phyloP scores from a whole-genome alignment of 2,329 filamentous ascomycete genomes.

The Epichloe amarillans region DNA sequence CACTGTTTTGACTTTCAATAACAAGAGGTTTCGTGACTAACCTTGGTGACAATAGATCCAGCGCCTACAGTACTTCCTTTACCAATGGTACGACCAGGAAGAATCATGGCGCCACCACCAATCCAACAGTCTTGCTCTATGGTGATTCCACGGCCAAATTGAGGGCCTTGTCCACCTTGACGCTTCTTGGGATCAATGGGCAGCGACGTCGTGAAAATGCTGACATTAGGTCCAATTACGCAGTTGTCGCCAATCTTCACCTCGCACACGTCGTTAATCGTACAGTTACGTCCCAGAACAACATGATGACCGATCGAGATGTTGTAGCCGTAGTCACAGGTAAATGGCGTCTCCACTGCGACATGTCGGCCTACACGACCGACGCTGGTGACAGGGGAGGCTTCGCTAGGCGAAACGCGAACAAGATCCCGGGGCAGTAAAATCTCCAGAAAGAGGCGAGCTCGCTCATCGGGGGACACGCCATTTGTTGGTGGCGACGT shows the following conservation, averaged over 20 bases:
- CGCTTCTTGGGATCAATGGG: slow-evolving; percentile 60
- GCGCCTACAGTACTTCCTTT: slow-evolving; percentile 69
- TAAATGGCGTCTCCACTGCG: slow-evolving; percentile 76
- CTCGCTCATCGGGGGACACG: slow-evolving; percentile 54
- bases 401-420: slow-evolving; percentile 40
- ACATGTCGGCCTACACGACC: slow-evolving; percentile 62
- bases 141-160: slow-evolving; percentile 55
- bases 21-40: slow-evolving; percentile 16
- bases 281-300: slow-evolving; percentile 69
- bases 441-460: slow-evolving; percentile 58
- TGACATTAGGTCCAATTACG: slow-evolving; percentile 73
- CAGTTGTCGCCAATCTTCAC: slow-evolving; percentile 70
- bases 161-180: slow-evolving; percentile 59
- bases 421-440: slow-evolving; percentile 47
- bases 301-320: slow-evolving; percentile 78
- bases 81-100: slow-evolving; percentile 70
- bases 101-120: slow-evolving; percentile 61
- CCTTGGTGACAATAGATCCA: slow-evolving; percentile 73
- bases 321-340: slow-evolving; percentile 93
- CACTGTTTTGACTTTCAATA: background rate
- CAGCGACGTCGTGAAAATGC: slow-evolving; percentile 64
- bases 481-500: slow-evolving; percentile 62
- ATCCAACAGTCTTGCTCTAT: slow-evolving; percentile 84
- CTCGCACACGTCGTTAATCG: slow-evolving; percentile 72
- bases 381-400: slow-evolving; percentile 37